Base-by-base conservation (phyloP, 148 eudicot species). In the Agrostemma githago region DNA sequence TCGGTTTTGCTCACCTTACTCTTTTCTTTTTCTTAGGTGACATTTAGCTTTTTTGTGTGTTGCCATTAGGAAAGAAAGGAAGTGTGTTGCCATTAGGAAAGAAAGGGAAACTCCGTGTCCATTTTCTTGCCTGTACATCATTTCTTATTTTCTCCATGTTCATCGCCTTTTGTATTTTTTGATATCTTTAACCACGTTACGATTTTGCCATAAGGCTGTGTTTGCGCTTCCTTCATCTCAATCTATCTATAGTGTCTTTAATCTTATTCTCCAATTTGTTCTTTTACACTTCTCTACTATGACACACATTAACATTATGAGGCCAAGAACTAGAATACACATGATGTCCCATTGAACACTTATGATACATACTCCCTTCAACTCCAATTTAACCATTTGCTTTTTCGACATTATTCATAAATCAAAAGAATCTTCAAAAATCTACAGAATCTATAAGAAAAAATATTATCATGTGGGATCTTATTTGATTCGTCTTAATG, bases 251-350 rank as follows among this genome's bases (percentile, higher is more conserved):
- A 58, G 5, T 58, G 61, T 58, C 61, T n/a, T 58, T 21, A 26
- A 26, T 58, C 62, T 58, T 58, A 5, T 17, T 59, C 65, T 10
- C 26, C 9, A 21, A 26, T 14, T 20, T 19, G 4, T 62, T 20
- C 26, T 26, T 62, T 26, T 8, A 62, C 65, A 62, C 65, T 62
- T 62, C 21, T 62, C 65, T n/a, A 62, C 39, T 62, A 62, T 62
- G 39, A 62, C 15, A 26, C 65, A 62, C 65, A 62, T n/a, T 5
- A 2, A 48, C 54, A 10, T 12, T 10, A 59, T 59, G 62, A 59
- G 8, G 62, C 62, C 65, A 62, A 62, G 11, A 20, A 62, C 15
- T 62, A 20, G 39, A 26, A 62, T 26, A 26, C 65, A 62, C 39
- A 62, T 62, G 40, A 62, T 62, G 17, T 57, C 20, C 19, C 60